Base-by-base conservation (phyloP, 2,329 filamentous ascomycete species). In the Phialocephala subalpina region DNA sequence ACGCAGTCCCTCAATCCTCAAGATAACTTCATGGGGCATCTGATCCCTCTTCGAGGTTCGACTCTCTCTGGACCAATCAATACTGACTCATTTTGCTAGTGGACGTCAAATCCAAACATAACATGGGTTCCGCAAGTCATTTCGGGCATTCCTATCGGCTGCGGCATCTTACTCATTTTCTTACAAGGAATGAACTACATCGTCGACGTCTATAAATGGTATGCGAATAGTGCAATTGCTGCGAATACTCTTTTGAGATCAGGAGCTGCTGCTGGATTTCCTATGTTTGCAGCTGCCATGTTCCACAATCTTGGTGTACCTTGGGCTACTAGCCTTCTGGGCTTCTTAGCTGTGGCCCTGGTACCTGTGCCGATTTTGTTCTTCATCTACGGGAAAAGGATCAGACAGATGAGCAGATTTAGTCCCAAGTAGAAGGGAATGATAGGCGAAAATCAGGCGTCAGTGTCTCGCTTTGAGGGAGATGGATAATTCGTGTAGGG, bases 141-240 rank as follows among this genome's bases (percentile, higher is more conserved):
- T 3, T 74, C 79, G 1, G 78, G 80, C 4, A 74, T 78, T 6
- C 77, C 77, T 9, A 81, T 82, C 49, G 82, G 82, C 11, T 74
- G 73, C 45, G 80, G 81, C 22, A 77, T 82, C 60, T 67, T 82
- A 18, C 74, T 83, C 69, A 79, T 83, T 52, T 82, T 83, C 75
- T 73, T 82, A 67, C 78, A 80, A 25, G 80, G 77, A 1, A 67
- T 82, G 49, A 81, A 80, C 66, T 83, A 82, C 68, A 77, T 83
- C 56, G 78, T 83, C 58, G 81, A 83, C 66, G 77, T 78, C 11
- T 83, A 83, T 64, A 57, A 72, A 63, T 67, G 78, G 78, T 20
- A 74, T 56, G 70, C 70, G 1, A 72, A 72, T 36, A 62, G 53
- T 16, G 69, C 70, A 5, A 59, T 73, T 25, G 71, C 71, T 5